A percentile compares a stretch with the other conserved stretches of the same genome.
Conservation (phyloP, 164 flowering plant species). For the Aristolochia contorta region DNA sequence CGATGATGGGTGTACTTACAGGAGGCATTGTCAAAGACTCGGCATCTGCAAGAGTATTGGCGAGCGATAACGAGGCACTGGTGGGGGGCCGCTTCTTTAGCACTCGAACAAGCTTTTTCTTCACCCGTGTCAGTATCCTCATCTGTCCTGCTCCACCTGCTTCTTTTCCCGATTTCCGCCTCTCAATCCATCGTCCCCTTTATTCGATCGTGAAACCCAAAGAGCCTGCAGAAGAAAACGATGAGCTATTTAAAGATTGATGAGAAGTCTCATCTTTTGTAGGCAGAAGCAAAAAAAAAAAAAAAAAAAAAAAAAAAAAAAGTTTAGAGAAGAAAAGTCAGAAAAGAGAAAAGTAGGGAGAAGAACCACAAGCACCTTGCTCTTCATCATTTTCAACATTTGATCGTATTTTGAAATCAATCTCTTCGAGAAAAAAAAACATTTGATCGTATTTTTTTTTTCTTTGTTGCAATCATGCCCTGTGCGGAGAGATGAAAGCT, state of each 20-base stretch:
- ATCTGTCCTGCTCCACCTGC: background rate
- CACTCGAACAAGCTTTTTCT: background rate
- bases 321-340: background rate
- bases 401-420: too few relatives aligned
- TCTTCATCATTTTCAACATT: too few relatives aligned
- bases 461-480: too few relatives aligned
- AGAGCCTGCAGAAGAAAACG: background rate
- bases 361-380: too few relatives aligned
- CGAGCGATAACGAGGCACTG: background rate
- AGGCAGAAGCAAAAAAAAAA: background rate
- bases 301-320: background rate
- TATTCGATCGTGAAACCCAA: background rate
- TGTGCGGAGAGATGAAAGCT: too few relatives aligned
- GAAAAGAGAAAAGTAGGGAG: too few relatives aligned
- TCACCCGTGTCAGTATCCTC: background rate
- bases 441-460: too few relatives aligned
- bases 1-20: background rate
- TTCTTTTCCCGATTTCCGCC: background rate
- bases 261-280: background rate
- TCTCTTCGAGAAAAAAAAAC: too few relatives aligned
- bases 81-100: background rate
- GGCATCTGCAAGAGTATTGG: background rate
- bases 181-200: background rate
- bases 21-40: conserved; percentile 2
- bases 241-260: background rate